Evolutionary conservation across 148 eudicot species (phyloP).

Genomic region (Rheum nobile): DNA sequence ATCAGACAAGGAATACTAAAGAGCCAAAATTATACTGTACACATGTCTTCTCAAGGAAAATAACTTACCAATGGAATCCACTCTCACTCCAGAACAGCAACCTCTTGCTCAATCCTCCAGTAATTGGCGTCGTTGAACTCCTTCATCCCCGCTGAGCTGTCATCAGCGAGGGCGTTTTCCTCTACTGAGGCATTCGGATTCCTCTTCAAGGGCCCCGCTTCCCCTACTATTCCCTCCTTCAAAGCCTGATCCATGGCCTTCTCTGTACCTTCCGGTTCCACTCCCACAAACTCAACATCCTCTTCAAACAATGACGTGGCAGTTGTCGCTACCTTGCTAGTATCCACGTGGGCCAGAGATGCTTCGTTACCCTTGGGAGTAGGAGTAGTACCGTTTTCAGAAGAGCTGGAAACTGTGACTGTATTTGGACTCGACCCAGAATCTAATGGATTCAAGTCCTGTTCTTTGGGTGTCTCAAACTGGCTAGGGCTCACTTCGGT

Average conservation of each 20-base stretch:
- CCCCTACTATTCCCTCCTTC: constrained; percentile 96
- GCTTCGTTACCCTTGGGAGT: constrained; percentile 35
- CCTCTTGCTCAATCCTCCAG: constrained; percentile 93
- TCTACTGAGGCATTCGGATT: constrained; percentile 12
- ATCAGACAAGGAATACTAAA: not conserved
- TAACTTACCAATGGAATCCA: not conserved
- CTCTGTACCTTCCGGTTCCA: constrained; percentile 85
- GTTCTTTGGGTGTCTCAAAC: constrained; percentile 37
- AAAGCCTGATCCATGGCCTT: constrained; percentile 95
- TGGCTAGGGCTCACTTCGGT: constrained; percentile 25
- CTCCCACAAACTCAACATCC: constrained; percentile 96
- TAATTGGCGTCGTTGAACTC: constrained; percentile 90
- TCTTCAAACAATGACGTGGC: constrained; percentile 86
- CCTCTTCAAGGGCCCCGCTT: constrained; percentile 85
- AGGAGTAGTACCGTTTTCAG: constrained; percentile 11
- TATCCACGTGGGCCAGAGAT: constrained; percentile 21
- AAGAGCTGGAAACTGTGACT: constrained; percentile 33
- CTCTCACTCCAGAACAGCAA: constrained; percentile 58
- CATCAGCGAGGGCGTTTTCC: constrained; percentile 15
- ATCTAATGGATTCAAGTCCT: constrained; percentile 22
- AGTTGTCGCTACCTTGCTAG: constrained; percentile 25
- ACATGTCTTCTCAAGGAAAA: not conserved
- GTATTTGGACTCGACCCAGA: constrained; percentile 63
- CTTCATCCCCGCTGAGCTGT: constrained; percentile 37
- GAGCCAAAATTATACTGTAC: constrained; percentile 4